These are phyloP conservation scores for Hylodesmum podocarpum DNA, from an alignment of 306 rosid species.

Conservation along the genomic window DNA sequence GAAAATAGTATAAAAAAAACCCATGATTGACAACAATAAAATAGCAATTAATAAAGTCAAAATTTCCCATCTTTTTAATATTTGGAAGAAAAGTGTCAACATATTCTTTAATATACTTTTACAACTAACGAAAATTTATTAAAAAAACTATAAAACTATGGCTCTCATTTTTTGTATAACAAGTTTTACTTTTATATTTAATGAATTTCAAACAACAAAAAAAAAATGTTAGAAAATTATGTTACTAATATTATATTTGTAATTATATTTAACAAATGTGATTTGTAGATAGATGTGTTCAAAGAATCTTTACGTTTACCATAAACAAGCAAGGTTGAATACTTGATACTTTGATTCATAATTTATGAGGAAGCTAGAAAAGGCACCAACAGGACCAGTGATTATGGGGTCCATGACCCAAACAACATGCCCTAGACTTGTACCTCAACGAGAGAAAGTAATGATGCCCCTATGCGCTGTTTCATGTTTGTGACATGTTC, in stretches of 20 bases:
- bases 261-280: neutral
- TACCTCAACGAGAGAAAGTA: slow-evolving; percentile 30
- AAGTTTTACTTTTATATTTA: too few relatives aligned
- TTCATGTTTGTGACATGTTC: slow-evolving; percentile 29
- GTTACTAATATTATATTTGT: too few relatives aligned
- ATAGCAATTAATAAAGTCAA: too few relatives aligned
- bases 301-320: slow-evolving; percentile 34
- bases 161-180: too few relatives aligned
- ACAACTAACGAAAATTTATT: too few relatives aligned
- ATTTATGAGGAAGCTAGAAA: slow-evolving; percentile 30
- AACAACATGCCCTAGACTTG: slow-evolving; percentile 21
- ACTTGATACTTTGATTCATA: slow-evolving; percentile 22
- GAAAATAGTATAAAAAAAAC: too few relatives aligned
- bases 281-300: neutral
- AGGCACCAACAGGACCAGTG: slow-evolving; percentile 24
- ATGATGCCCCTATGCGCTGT: slow-evolving; percentile 35
- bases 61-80: too few relatives aligned
- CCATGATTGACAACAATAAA: neutral
- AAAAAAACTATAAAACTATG: too few relatives aligned
- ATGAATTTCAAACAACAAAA: too few relatives aligned
- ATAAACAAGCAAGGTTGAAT: slow-evolving; percentile 43
- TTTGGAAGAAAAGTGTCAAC: too few relatives aligned
- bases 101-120: too few relatives aligned
- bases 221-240: too few relatives aligned
- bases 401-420: slow-evolving; percentile 39